Base-by-base conservation (phyloP, 2,329 filamentous ascomycete genomes). In the Rutstroemia sydowiana region DNA sequence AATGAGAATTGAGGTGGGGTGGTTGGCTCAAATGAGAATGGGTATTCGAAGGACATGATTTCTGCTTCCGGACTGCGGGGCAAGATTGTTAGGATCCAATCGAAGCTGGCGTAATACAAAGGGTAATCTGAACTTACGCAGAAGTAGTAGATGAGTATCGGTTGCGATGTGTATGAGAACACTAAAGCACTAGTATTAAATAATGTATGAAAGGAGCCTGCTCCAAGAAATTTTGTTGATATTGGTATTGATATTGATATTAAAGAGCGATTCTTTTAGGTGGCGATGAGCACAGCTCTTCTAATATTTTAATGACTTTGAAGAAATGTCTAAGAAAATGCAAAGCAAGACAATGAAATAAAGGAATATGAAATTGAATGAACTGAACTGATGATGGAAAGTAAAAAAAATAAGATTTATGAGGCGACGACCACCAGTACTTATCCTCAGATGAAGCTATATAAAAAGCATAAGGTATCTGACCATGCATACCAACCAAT, bases 21-120 rank as follows among this genome's bases (percentile, higher is more conserved):
- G 57, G 66, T 65, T 51, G 75, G 73, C 59, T 75, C 75, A 68
- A 74, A 78, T 39, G 72, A 70, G 55, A 79, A 82, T n/a, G 48
- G 72, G 68, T 82, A 82, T 69, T 81, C 76, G 66, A 82, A 82
- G 53, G 78, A 71, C 69, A 82, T 75, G 71, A 77, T 61, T 56
- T 54, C 75, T 69, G 73, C 78, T 79, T 70, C 76, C 75, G 80
- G 77, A 78, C 78, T 81, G 63, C 10, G 39, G 26, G 16, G 40
- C 20, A 16, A 45, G 8, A 45, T 44, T 55, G 52, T 18, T 44
- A 31, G 41, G 51, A 43, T n/a, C n/a, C 55, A 34, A 28, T 47
- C 28, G 45, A 37, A 11, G 41, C 26, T 26, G 21, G 26, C 23
- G 32, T 6, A 16, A 14, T 31, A 3, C 11, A 13, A 13, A 2